These are phyloP conservation scores for Penicillium verrucosum DNA, from an alignment of 2,329 filamentous ascomycete species.

Conservation along the genomic window DNA sequence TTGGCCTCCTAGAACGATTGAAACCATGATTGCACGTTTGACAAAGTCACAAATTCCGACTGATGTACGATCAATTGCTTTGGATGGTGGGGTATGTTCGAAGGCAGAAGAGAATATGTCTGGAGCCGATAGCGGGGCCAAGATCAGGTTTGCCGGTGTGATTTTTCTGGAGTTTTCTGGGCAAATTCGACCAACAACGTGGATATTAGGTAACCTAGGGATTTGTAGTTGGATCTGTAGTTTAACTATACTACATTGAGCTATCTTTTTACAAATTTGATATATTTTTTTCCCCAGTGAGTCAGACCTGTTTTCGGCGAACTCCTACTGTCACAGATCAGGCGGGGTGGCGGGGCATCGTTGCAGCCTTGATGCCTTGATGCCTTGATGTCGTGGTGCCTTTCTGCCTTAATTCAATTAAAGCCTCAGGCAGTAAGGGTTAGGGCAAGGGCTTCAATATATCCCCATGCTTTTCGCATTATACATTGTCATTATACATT, in stretches of 20 bases:
- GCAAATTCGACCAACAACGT: background rate
- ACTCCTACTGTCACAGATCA: background rate
- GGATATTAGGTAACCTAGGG: background rate
- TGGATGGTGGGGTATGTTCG: constrained; percentile 8
- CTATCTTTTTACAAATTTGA: background rate
- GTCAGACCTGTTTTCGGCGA: constrained; percentile 2
- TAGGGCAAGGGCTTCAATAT: constrained; percentile 2
- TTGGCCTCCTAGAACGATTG: constrained; percentile 47
- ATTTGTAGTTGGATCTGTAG: background rate
- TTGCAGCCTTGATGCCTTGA: background rate
- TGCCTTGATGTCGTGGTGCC: background rate
- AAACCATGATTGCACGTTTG: constrained; percentile 33
- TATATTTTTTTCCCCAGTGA: background rate
- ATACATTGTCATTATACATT: background rate
- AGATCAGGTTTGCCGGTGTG: constrained; percentile 7
- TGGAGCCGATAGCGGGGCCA: constrained; percentile 12
- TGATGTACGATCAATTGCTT: constrained; percentile 2
- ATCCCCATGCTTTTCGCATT: background rate
- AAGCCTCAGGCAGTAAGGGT: background rate
- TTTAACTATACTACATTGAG: background rate
- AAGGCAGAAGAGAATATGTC: constrained; percentile 5
- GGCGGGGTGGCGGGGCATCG: constrained; percentile 9
- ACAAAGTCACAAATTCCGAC: background rate
- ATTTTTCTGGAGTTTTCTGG: background rate
- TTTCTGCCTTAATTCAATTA: background rate